Conservation (phyloP, 2,329 filamentous ascomycete genomes). For the Ophiocordyceps australis region DNA sequence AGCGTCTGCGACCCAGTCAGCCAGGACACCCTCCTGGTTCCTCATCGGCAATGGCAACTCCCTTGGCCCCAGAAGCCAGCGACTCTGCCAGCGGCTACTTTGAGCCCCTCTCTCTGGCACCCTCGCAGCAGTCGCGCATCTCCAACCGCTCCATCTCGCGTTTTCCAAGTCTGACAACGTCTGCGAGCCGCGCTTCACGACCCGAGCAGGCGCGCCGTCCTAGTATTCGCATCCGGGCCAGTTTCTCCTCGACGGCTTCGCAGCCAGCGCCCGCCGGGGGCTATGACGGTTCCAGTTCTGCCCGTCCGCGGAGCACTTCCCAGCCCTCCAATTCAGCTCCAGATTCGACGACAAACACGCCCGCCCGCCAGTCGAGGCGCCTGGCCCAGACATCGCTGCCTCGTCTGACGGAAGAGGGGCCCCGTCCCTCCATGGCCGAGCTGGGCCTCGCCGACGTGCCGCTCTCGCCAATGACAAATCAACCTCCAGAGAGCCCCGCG, state of each 20-base stretch:
- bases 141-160: slow-evolving; percentile 2
- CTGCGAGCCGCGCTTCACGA: background rate
- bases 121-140: slow-evolving; percentile 1
- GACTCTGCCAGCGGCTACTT: slow-evolving; percentile 2
- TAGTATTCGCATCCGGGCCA: slow-evolving; percentile 8
- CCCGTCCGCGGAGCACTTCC: slow-evolving; percentile 15
- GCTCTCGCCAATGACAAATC: slow-evolving; percentile 6
- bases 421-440: slow-evolving; percentile 15
- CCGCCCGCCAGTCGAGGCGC: slow-evolving; percentile 11
- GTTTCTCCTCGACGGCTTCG: slow-evolving; percentile 1
- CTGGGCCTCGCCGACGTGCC: slow-evolving; percentile 8
- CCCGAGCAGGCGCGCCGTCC: slow-evolving; percentile 4
- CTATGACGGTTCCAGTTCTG: background rate
- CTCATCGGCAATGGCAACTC: background rate
- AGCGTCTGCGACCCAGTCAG: too few relatives aligned
- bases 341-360: slow-evolving; percentile 4
- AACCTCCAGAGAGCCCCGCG: background rate
- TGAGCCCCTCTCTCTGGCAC: background rate
- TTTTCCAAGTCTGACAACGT: slow-evolving; percentile 1
- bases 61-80: background rate
- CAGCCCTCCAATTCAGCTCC: slow-evolving; percentile 12
- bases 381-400: slow-evolving; percentile 16
- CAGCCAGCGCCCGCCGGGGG: background rate
- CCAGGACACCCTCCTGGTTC: background rate
- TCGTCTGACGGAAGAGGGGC: slow-evolving; percentile 19